Conservation (phyloP, 805 yeast genomes). For the Kluyveromyces nonfermentans region DNA sequence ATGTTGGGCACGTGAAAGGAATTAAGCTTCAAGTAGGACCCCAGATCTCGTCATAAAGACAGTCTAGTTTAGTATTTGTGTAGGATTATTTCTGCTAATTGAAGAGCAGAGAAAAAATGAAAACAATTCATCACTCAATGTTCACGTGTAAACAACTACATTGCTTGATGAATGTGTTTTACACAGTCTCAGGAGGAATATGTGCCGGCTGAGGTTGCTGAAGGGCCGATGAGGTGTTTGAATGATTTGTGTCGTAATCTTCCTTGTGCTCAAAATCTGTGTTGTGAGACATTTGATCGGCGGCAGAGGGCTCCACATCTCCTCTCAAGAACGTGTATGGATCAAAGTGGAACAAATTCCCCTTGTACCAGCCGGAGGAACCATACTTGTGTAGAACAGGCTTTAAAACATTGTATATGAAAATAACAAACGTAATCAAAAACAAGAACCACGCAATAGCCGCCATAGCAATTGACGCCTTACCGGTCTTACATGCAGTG, state of each 20-base stretch:
- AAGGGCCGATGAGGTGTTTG: background rate
- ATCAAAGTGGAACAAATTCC: slow-evolving; percentile 4
- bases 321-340: slow-evolving; percentile 8
- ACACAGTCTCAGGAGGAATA: background rate
- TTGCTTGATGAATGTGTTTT: too few relatives aligned
- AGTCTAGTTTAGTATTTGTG: too few relatives aligned
- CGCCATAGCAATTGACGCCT: slow-evolving; percentile 29
- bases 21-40: too few relatives aligned
- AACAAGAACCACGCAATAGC: slow-evolving; percentile 25
- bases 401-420: slow-evolving; percentile 24
- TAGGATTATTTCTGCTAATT: too few relatives aligned
- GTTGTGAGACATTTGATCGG: slow-evolving; percentile 5
- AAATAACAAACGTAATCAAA: slow-evolving; percentile 16
- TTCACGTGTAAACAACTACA: too few relatives aligned
- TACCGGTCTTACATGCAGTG: slow-evolving; percentile 20
- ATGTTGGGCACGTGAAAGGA: too few relatives aligned
- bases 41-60: too few relatives aligned
- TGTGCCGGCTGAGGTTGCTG: background rate
- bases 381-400: slow-evolving; percentile 17
- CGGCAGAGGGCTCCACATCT: slow-evolving; percentile 5
- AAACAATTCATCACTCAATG: too few relatives aligned
- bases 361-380: slow-evolving; percentile 16
- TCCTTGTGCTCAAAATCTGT: slow-evolving; percentile 2
- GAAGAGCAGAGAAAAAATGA: too few relatives aligned
- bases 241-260: background rate